phyloP scores from a whole-genome alignment of 1,284 basidiomycete species.

The Porogramme epimiltina region DNA sequence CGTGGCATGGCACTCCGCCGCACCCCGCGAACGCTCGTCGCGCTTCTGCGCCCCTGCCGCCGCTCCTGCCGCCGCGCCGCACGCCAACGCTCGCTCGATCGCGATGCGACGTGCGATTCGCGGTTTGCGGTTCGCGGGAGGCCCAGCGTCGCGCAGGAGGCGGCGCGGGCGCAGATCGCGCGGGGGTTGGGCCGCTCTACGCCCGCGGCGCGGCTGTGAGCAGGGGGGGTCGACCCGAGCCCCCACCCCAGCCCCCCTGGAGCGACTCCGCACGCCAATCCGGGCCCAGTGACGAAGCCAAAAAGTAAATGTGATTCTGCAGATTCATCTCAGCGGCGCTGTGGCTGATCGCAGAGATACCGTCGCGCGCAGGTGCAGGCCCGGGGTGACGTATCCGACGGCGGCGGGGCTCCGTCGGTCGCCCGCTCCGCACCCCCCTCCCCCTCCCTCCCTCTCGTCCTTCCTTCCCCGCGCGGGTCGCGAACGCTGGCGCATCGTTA shows the following conservation, averaged over 20 bases:
- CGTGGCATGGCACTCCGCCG: too few relatives aligned
- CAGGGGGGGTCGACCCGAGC: background rate
- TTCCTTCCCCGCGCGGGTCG: background rate
- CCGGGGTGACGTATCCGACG: background rate
- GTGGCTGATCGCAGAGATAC: conserved; percentile 5
- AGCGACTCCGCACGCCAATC: too few relatives aligned
- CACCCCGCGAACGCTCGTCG: too few relatives aligned
- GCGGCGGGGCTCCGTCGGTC: conserved; percentile 22
- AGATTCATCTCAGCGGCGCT: conserved; percentile 15
- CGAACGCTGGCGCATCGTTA: background rate
- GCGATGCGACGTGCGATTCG: too few relatives aligned
- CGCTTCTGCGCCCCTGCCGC: too few relatives aligned
- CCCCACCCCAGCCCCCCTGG: too few relatives aligned
- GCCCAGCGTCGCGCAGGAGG: background rate
- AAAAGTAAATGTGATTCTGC: background rate
- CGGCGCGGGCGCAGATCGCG: background rate
- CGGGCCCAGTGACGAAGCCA: too few relatives aligned
- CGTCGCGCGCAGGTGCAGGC: background rate
- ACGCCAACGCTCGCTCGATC: too few relatives aligned
- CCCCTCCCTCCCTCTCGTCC: too few relatives aligned
- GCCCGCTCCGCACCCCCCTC: conserved; percentile 6
- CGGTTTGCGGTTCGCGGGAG: background rate
- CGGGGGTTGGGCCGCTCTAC: conserved; percentile 20
- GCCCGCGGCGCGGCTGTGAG: conserved; percentile 25
- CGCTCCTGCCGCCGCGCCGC: too few relatives aligned